These are phyloP conservation scores for Rugonectria rugulosa DNA, from an alignment of 2,329 filamentous ascomycete species.

Conservation along the genomic window DNA sequence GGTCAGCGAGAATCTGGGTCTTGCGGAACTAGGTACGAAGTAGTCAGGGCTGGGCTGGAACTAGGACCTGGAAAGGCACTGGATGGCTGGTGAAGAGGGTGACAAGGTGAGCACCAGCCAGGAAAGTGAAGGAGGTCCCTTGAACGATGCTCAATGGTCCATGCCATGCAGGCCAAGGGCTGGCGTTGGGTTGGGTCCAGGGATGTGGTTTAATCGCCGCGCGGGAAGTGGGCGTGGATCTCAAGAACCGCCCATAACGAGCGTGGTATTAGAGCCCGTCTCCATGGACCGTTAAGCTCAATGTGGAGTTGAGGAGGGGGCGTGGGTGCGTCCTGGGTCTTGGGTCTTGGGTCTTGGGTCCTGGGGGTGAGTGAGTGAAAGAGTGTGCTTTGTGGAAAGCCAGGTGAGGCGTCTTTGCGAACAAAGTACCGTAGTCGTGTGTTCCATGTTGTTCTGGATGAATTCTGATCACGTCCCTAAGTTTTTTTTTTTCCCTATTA, in stretches of 20 bases:
- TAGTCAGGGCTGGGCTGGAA: conserved; percentile 7
- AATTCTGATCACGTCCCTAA: no score
- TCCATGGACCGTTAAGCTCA: conserved; percentile 18
- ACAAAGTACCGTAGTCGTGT: no score
- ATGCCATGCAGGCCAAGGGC: conserved; percentile 11
- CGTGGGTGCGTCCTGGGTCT: background rate
- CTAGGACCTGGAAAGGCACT: background rate
- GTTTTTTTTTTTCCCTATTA: background rate
- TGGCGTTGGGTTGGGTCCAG: conserved; percentile 17
- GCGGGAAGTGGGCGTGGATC: conserved; percentile 39
- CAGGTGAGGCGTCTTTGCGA: background rate
- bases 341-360: no score
- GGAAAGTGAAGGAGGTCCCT: conserved; percentile 2
- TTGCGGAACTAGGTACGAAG: conserved; percentile 18
- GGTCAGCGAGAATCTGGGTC: conserved; percentile 18
- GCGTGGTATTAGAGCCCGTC: conserved; percentile 18
- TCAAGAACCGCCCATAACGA: conserved; percentile 26
- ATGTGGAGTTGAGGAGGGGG: conserved; percentile 14
- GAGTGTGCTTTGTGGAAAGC: no score
- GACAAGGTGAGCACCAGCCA: background rate
- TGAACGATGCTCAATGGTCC: conserved; percentile 5
- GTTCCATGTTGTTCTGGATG: background rate
- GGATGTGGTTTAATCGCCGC: conserved; percentile 30
- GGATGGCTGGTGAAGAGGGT: background rate
- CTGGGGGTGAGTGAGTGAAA: no score